Conservation (phyloP, 2,329 filamentous ascomycete genomes). For the Talaromyces albobiverticillius region DNA sequence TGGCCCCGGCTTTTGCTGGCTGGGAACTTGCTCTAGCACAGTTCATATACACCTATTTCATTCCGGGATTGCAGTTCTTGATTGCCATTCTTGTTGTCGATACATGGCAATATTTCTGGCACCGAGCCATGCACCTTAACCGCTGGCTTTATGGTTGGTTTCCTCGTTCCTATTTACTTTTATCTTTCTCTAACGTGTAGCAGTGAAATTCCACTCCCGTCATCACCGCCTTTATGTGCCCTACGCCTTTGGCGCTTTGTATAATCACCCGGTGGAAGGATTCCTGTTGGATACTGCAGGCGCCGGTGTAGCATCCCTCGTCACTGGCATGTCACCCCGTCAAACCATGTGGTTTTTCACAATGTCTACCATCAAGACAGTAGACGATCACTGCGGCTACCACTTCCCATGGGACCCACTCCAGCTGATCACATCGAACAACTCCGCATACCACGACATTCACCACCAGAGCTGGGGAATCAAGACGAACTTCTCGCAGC, state of each 20-base stretch:
- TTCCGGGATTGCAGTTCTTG: slow-evolving; percentile 75
- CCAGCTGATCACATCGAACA: slow-evolving; percentile 89
- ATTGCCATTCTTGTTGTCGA: slow-evolving; percentile 76
- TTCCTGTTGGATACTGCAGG: slow-evolving; percentile 91
- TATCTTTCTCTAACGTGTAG: slow-evolving; percentile 17
- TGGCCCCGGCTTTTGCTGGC: slow-evolving; percentile 71
- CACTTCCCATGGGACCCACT: slow-evolving; percentile 92
- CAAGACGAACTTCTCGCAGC: slow-evolving; percentile 60
- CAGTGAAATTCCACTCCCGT: slow-evolving; percentile 85
- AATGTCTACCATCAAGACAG: slow-evolving; percentile 87
- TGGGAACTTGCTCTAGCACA: slow-evolving; percentile 79
- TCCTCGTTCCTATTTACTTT: background rate
- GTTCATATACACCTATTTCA: slow-evolving; percentile 71
- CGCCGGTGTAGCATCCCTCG: slow-evolving; percentile 77
- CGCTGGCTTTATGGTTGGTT: slow-evolving; percentile 90
- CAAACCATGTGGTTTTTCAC: slow-evolving; percentile 90
- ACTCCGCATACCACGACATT: slow-evolving; percentile 94
- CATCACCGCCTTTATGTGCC: slow-evolving; percentile 97
- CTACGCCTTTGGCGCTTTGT: slow-evolving; percentile 93
- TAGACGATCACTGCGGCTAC: slow-evolving; percentile 97
- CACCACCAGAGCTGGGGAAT: slow-evolving; percentile 99
- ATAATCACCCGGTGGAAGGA: slow-evolving; percentile 93
- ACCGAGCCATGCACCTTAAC: slow-evolving; percentile 96
- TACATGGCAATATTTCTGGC: slow-evolving; percentile 97
- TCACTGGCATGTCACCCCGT: slow-evolving; percentile 76